Conservation (phyloP, 768 basidiomycete species). For the Mycena sanguinolenta region DNA sequence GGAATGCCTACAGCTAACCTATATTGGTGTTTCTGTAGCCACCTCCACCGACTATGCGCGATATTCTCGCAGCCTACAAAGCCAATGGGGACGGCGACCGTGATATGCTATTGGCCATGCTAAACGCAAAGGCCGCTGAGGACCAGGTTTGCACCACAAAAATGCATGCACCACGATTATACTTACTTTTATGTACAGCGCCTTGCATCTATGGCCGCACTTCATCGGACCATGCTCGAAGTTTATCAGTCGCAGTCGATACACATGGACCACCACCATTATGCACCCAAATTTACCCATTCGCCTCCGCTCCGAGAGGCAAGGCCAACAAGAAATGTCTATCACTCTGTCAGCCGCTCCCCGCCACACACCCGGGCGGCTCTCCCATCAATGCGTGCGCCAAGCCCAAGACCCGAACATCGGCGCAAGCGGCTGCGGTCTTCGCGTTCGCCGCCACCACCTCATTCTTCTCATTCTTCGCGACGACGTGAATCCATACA, state of each 20-base stretch:
- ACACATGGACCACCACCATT: constrained; percentile 55
- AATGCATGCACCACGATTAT: constrained; percentile 12
- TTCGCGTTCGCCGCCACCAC: constrained; percentile 68
- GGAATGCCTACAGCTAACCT: constrained; percentile 30
- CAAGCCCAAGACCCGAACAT: constrained; percentile 52
- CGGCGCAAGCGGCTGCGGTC: constrained; percentile 75
- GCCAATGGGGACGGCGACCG: constrained; percentile 92
- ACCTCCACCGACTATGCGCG: constrained; percentile 85
- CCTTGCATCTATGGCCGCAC: constrained; percentile 74
- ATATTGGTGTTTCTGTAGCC: constrained; percentile 65
- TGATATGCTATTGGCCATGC: constrained; percentile 90
- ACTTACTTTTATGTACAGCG: constrained; percentile 60
- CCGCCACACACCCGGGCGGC: constrained; percentile 50
- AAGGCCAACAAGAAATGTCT: constrained; percentile 48
- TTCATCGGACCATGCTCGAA: constrained; percentile 82
- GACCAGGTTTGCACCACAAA: constrained; percentile 76
- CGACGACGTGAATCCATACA: constrained; percentile 55
- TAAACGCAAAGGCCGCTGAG: constrained; percentile 93
- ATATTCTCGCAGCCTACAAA: constrained; percentile 89
- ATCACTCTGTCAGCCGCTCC: constrained; percentile 57
- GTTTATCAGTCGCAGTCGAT: constrained; percentile 56
- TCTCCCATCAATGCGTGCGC: constrained; percentile 49
- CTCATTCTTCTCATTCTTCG: constrained; percentile 55
- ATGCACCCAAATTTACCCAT: constrained; percentile 53
- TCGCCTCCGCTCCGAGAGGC: constrained; percentile 52